A percentile compares a stretch with the other conserved stretches of the same genome.
Conservation (phyloP, 2,329 filamentous ascomycete species). For the Cucurbitaria berberidis region DNA sequence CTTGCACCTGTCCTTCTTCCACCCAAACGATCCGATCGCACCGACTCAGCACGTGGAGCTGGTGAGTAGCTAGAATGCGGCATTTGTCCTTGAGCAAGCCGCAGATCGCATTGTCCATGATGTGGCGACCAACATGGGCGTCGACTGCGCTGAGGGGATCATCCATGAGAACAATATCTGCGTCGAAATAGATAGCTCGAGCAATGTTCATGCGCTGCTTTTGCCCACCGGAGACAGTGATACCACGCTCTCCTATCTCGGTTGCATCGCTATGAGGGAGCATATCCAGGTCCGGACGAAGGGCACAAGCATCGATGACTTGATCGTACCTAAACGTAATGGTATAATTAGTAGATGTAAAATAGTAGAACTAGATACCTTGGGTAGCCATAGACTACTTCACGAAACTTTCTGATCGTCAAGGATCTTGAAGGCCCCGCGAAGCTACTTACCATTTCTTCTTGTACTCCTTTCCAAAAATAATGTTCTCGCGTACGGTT, state of each 20-base stretch:
- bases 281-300: conserved; percentile 87
- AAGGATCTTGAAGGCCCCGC: too few species aligned
- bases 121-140: conserved; percentile 67
- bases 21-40: conserved; percentile 95
- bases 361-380: too few species aligned
- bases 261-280: conserved; percentile 87
- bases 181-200: conserved; percentile 71
- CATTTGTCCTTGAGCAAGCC: conserved; percentile 89
- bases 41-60: conserved; percentile 87
- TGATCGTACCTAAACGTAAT: conserved; percentile 58
- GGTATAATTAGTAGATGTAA: too few species aligned
- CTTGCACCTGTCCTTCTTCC: conserved; percentile 82
- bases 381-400: too few species aligned
- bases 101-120: conserved; percentile 94
- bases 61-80: conserved; percentile 90
- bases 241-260: conserved; percentile 93
- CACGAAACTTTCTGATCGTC: too few species aligned
- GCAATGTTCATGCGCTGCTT: conserved; percentile 96
- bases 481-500: conserved; percentile 84
- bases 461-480: conserved; percentile 80
- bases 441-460: conserved; percentile 66
- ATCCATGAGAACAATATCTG: conserved; percentile 68
- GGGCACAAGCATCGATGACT: conserved; percentile 85
- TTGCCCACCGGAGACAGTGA: conserved; percentile 93
- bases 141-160: conserved; percentile 66